phyloP scores from a whole-genome alignment of 495 filamentous ascomycete species.

The Xylaria intraflava region DNA sequence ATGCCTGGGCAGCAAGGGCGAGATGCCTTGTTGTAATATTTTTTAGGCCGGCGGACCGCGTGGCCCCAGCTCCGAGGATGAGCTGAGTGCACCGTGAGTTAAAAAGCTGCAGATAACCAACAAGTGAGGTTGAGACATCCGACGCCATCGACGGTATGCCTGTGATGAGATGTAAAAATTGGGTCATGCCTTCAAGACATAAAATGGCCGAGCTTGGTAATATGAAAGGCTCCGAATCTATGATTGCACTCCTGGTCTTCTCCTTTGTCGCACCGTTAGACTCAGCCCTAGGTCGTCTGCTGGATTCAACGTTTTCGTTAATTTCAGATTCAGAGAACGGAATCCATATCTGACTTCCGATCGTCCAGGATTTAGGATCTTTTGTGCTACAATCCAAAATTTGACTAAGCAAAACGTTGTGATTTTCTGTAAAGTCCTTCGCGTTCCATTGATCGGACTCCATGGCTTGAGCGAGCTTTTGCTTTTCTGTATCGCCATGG shows the following conservation, averaged over 20 bases:
- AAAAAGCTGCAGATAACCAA: slow-evolving; percentile 73
- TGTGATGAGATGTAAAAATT: slow-evolving; percentile 74
- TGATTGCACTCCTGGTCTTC: slow-evolving; percentile 63
- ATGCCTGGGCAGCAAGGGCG: slow-evolving; percentile 81
- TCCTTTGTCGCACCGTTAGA: slow-evolving; percentile 55
- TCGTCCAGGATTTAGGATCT: slow-evolving; percentile 68
- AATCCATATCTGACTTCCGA: slow-evolving; percentile 66
- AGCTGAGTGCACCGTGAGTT: slow-evolving; percentile 91
- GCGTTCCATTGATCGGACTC: slow-evolving; percentile 88
- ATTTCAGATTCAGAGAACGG: slow-evolving; percentile 38
- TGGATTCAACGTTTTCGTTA: slow-evolving; percentile 18
- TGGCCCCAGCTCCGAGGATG: slow-evolving; percentile 91
- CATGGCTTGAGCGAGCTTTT: slow-evolving; percentile 74
- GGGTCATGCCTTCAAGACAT: slow-evolving; percentile 72
- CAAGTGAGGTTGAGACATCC: slow-evolving; percentile 63
- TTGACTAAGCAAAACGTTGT: slow-evolving; percentile 54
- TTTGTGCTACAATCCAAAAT: slow-evolving; percentile 75
- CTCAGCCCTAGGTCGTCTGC: slow-evolving; percentile 23
- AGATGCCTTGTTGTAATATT: slow-evolving; percentile 97
- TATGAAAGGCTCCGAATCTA: slow-evolving; percentile 81
- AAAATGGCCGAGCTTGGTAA: slow-evolving; percentile 74
- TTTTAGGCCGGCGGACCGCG: slow-evolving; percentile 80
- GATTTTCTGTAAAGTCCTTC: slow-evolving; percentile 69
- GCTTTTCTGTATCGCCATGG: slow-evolving; percentile 69
- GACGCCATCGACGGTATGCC: slow-evolving; percentile 81